Conservation (phyloP, 164 flowering plant genomes). For the Paratinospora sagittata region DNA sequence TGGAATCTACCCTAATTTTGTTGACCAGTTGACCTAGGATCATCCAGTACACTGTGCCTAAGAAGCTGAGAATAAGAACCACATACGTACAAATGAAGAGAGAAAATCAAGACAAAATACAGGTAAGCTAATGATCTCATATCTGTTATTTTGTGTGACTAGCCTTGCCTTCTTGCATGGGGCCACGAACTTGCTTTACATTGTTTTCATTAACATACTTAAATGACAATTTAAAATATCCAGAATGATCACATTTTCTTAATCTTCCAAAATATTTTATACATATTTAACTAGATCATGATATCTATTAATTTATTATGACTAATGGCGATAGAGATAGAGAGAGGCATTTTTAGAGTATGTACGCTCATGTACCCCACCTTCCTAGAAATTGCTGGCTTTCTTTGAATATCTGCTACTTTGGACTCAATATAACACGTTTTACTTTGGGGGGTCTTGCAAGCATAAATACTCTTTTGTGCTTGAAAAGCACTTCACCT, state of each 20-base stretch:
- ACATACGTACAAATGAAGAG: neutral
- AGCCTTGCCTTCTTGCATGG: neutral
- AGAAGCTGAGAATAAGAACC: neutral
- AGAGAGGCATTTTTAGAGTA: neutral
- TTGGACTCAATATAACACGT: neutral
- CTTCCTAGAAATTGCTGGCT: conserved; percentile 5
- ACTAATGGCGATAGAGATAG: neutral
- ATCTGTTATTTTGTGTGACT: neutral
- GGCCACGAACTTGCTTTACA: neutral
- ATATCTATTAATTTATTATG: neutral
- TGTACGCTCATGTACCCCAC: neutral
- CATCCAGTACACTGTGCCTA: too few species aligned
- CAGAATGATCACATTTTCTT: neutral
- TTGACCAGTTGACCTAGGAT: too few species aligned
- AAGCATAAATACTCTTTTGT: conserved; percentile 7
- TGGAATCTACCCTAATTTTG: too few species aligned
- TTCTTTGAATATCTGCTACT: neutral
- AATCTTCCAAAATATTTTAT: neutral
- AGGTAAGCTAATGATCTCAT: conserved; percentile 1
- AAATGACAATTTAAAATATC: neutral
- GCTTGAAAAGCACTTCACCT: neutral
- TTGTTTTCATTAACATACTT: neutral
- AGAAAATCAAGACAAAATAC: neutral
- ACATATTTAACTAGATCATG: neutral
- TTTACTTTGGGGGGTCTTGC: neutral